These are phyloP conservation scores for Candida ficus DNA, from an alignment of 805 yeast species.

Conservation along the genomic window DNA sequence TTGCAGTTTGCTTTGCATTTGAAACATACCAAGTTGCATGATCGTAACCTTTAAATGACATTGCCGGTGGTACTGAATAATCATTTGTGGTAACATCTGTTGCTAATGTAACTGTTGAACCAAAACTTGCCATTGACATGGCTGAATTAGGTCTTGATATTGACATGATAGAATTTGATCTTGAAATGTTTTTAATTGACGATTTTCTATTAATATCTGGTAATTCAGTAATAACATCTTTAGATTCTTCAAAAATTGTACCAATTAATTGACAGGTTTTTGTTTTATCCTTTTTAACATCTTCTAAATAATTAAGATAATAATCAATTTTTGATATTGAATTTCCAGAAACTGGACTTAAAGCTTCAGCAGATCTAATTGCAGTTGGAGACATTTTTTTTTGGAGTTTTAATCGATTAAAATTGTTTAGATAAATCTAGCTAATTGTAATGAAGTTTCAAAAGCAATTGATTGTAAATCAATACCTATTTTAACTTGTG, in stretches of 20 bases:
- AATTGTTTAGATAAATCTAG: too few relatives aligned
- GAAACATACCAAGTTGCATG: slow-evolving; percentile 68
- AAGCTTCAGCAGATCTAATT: too few relatives aligned
- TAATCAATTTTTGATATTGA: neutral
- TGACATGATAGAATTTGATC: neutral
- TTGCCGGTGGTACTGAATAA: neutral
- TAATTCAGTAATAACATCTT: neutral
- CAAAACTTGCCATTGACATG: too few relatives aligned
- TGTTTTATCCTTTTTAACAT: slow-evolving; percentile 1
- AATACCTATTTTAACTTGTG: too few relatives aligned
- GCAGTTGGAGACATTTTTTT: too few relatives aligned
- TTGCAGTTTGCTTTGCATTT: slow-evolving; percentile 64
- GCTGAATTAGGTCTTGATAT: neutral
- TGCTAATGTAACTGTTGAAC: neutral
- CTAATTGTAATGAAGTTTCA: too few relatives aligned
- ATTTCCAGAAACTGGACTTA: neutral
- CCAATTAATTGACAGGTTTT: neutral
- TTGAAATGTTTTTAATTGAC: neutral
- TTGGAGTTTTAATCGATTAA: too few relatives aligned
- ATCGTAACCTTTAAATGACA: slow-evolving; percentile 41
- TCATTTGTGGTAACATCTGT: neutral
- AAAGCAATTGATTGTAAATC: too few relatives aligned
- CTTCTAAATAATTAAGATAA: slow-evolving; percentile 4
- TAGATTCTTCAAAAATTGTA: neutral
- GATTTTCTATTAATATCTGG: neutral